These are phyloP conservation scores for Cryptosporidium canis DNA, from an alignment of 169 alveolate genomes.

Conservation along the genomic window DNA sequence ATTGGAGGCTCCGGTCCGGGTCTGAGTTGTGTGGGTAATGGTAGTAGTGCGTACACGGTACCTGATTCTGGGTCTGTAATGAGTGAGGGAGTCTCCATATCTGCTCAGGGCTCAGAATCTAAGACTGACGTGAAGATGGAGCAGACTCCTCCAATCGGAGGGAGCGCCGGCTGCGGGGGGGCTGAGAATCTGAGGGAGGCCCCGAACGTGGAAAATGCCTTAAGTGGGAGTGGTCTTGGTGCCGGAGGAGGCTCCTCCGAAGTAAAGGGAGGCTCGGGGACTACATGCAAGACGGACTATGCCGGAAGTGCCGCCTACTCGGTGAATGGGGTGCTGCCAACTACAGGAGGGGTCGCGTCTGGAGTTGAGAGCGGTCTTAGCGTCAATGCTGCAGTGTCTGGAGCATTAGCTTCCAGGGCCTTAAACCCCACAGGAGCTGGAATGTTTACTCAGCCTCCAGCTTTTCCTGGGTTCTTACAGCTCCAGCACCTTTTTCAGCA, in stretches of 20 bases:
- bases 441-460: constrained; percentile 7
- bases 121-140: no score
- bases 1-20: background rate
- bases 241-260: no score
- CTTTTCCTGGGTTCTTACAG: constrained; percentile 14
- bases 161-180: no score
- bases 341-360: background rate
- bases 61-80: no score
- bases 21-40: background rate
- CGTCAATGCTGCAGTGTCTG: background rate
- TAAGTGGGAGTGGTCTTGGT: no score
- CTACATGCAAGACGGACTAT: no score
- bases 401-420: background rate
- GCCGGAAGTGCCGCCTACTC: background rate
- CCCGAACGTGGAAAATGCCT: no score
- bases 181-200: no score
- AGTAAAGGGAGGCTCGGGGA: no score
- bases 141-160: no score
- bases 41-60: background rate
- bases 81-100: no score
- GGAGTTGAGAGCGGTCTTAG: background rate
- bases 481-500: constrained; percentile 33
- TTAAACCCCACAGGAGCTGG: background rate
- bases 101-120: no score
- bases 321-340: background rate